These are phyloP conservation scores for Hyphodiscus hymeniophilus DNA, from an alignment of 495 filamentous ascomycete genomes.

Conservation along the genomic window DNA sequence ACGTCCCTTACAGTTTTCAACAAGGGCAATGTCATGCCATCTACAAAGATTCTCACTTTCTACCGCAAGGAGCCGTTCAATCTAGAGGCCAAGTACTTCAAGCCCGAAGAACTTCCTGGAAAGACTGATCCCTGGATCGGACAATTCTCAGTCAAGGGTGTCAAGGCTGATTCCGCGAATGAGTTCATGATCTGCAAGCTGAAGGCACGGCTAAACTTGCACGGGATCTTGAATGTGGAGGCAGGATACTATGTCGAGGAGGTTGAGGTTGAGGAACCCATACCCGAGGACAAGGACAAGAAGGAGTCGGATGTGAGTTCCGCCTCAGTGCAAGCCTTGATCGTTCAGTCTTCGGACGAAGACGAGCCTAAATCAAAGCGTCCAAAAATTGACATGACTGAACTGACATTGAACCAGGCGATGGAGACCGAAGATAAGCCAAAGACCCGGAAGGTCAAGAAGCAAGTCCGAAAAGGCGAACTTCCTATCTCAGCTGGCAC, in stretches of 20 bases:
- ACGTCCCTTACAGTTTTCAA: slow-evolving; percentile 96
- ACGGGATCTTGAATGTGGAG: slow-evolving; percentile 94
- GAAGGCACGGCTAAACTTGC: slow-evolving; percentile 94
- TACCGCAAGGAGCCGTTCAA: slow-evolving; percentile 98
- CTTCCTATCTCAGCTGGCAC: slow-evolving; percentile 81
- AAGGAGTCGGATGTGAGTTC: slow-evolving; percentile 47
- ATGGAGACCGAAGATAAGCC: slow-evolving; percentile 83
- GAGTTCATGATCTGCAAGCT: slow-evolving; percentile 99
- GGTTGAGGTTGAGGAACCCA: slow-evolving; percentile 91
- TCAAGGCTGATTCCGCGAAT: slow-evolving; percentile 76
- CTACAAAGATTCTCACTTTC: slow-evolving; percentile 99
- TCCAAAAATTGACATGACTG: slow-evolving; percentile 5
- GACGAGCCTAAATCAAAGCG: slow-evolving; percentile 12
- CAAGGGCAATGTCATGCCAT: slow-evolving; percentile 94
- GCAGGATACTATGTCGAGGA: slow-evolving; percentile 98
- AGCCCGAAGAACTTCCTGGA: slow-evolving; percentile 82
- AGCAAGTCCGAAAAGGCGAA: slow-evolving; percentile 97
- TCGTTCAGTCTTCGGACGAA: slow-evolving; percentile 8
- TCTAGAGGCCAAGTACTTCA: slow-evolving; percentile 86
- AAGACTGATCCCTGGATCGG: slow-evolving; percentile 93
- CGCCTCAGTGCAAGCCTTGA: background rate
- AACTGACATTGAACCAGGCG: slow-evolving; percentile 45
- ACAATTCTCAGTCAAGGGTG: slow-evolving; percentile 86
- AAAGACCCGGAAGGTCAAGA: slow-evolving; percentile 98
- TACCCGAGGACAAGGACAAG: slow-evolving; percentile 56